Conservation (phyloP, 257 asterid genomes). For the Ballota nigra region DNA sequence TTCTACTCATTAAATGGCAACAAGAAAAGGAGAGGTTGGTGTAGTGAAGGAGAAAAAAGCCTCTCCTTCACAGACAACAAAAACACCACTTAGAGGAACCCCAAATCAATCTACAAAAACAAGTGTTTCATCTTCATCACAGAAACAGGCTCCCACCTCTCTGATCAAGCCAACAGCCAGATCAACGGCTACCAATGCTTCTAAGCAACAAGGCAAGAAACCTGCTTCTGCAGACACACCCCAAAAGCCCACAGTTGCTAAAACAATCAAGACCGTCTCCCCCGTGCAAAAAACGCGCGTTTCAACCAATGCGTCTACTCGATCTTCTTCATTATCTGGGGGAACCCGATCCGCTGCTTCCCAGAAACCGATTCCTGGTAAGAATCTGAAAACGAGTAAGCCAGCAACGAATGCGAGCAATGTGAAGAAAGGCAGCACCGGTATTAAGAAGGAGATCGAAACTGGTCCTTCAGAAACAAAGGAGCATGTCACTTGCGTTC, state of each 20-base stretch:
- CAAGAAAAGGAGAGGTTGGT: constrained; percentile 44
- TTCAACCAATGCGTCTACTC: constrained; percentile 34
- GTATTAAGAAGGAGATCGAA: constrained; percentile 27
- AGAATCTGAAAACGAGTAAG: constrained; percentile 30
- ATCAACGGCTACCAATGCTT: constrained; percentile 21
- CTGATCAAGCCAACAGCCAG: constrained; percentile 36
- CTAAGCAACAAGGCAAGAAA: constrained; percentile 37
- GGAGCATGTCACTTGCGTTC: constrained; percentile 15
- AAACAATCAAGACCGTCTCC: constrained; percentile 42
- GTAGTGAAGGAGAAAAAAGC: constrained; percentile 45
- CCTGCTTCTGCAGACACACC: constrained; percentile 25
- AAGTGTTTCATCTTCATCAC: constrained; percentile 28
- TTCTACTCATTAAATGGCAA: constrained; percentile 46
- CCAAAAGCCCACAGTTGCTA: constrained; percentile 22
- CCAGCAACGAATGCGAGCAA: constrained; percentile 26
- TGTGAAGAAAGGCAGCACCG: constrained; percentile 23
- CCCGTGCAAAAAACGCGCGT: constrained; percentile 33
- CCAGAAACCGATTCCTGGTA: constrained; percentile 33
- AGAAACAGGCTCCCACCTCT: constrained; percentile 33
- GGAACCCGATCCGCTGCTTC: constrained; percentile 18
- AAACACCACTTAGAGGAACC: constrained; percentile 23
- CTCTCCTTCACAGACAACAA: constrained; percentile 32
- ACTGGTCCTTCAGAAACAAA: constrained; percentile 18
- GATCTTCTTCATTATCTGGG: constrained; percentile 36
- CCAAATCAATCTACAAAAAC: constrained; percentile 28